Base-by-base conservation (phyloP, 257 asterid genomes). In the Penstemon barbatus region DNA sequence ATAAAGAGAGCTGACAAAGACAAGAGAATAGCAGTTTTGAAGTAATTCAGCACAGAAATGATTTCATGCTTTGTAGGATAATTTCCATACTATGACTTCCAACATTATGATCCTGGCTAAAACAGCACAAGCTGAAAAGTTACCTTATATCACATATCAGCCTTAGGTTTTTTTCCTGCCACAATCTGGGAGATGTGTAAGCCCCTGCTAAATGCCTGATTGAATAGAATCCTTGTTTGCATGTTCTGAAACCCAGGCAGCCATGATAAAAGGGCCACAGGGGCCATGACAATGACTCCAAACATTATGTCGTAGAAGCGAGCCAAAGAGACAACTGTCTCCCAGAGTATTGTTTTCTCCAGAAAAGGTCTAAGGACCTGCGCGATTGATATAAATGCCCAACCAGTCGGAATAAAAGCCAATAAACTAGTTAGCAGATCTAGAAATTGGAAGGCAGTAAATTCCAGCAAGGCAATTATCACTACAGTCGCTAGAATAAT, bases 221-320 rank as follows among this genome's bases (percentile, higher is more conserved):
- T 93, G 84, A 93, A 90, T 45, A 93, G 87, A 76, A 93, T 91
- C 91, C 96, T 87, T 15, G 99, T 93, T 86, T 93, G 99, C 99
- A 90, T 93, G 63, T 95, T 86, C 73, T 93, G 99, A 83, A 90
- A 93, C 9, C 97, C 99, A 57, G 99, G 97, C 78, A 90, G 76
- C 99, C 99, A 93, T 57, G 99, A 93, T 42, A 93, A 80, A 62
- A 90, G 81, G 54, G 96, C 97, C 39, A 90, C 84, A 1, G 99
- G 99, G 66, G 62, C 77, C 97, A 93, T 82, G 75, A 93, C 95
- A 76, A 90, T 79, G 57, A 90, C 93, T 59, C 97, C 99, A 72
- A 93, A 88, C 96, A 89, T 83, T 42, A 89, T 89, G 57, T 93
- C 99, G 55, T 93, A 93, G 76, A 85, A 40, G 19, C 99, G 94